Conservation (phyloP, 345 rosid species). For the Aegle marmelos region DNA sequence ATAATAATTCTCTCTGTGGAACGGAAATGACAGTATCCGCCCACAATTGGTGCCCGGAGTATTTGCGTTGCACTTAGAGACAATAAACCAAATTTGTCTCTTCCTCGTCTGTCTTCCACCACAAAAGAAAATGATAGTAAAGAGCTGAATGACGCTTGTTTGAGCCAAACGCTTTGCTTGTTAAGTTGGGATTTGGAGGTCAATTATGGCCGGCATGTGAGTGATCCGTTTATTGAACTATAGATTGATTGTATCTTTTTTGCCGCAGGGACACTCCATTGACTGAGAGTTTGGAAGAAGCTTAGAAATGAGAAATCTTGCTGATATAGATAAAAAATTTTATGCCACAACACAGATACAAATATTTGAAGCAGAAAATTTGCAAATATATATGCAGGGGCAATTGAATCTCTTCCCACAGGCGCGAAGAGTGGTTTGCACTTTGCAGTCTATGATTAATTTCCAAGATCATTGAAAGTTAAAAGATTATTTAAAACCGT, state of each 20-base stretch:
- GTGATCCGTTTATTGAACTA: slow-evolving; percentile 4
- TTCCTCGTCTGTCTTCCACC: not conserved
- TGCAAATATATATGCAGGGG: too few relatives aligned
- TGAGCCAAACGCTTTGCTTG: slow-evolving; percentile 5
- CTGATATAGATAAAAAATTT: too few relatives aligned
- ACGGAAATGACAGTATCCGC: not conserved
- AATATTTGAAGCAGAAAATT: too few relatives aligned
- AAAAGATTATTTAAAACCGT: too few relatives aligned
- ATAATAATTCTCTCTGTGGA: not conserved
- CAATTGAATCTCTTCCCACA: too few relatives aligned
- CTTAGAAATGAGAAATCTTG: too few relatives aligned
- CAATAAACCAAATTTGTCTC: slow-evolving; percentile 11
- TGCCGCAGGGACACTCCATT: slow-evolving; percentile 11
- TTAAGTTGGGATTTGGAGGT: not conserved
- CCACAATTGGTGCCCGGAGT: not conserved
- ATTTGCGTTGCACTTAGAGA: slow-evolving; percentile 3
- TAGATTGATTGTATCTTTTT: not conserved
- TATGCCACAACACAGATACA: too few relatives aligned
- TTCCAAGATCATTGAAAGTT: too few relatives aligned
- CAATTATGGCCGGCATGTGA: not conserved
- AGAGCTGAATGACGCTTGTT: not conserved
- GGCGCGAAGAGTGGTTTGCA: too few relatives aligned
- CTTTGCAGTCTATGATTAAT: too few relatives aligned
- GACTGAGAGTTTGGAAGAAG: not conserved
- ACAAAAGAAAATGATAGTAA: not conserved